These are phyloP conservation scores for Fusarium poae DNA, from an alignment of 2,329 filamentous ascomycete species.

Conservation along the genomic window DNA sequence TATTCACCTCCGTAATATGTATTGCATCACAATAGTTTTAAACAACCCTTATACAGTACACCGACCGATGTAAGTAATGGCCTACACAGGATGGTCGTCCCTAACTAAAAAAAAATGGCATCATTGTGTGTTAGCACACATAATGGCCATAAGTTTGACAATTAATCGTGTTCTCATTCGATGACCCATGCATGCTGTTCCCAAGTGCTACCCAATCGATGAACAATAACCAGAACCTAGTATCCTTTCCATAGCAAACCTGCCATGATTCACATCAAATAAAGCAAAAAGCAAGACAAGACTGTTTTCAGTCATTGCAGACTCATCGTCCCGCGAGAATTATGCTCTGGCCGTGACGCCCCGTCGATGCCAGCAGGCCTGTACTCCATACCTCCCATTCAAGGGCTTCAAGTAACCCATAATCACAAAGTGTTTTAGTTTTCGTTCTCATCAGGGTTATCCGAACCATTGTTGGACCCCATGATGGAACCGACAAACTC, in stretches of 20 bases:
- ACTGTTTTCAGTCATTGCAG: not conserved
- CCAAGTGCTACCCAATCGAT: conserved; percentile 28
- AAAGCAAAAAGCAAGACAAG: conserved; percentile 1
- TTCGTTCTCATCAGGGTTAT: conserved; percentile 50
- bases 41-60: not conserved
- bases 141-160: not conserved
- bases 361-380: not conserved
- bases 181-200: conserved; percentile 28
- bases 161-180: conserved; percentile 37
- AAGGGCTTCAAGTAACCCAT: not conserved
- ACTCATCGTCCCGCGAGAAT: not conserved
- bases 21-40: not conserved
- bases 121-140: not conserved
- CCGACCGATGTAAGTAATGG: not conserved
- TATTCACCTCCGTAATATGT: not conserved
- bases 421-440: conserved; percentile 36
- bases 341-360: not conserved
- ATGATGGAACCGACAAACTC: conserved; percentile 85
- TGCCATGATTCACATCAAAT: conserved; percentile 11
- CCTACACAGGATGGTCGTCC: not conserved
- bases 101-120: not conserved
- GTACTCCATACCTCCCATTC: not conserved
- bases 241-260: conserved; percentile 29
- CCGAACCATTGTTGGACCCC: conserved; percentile 63
- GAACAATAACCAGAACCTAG: conserved; percentile 14